Base-by-base conservation (phyloP, 306 rosid species). In the Myrica gale region DNA sequence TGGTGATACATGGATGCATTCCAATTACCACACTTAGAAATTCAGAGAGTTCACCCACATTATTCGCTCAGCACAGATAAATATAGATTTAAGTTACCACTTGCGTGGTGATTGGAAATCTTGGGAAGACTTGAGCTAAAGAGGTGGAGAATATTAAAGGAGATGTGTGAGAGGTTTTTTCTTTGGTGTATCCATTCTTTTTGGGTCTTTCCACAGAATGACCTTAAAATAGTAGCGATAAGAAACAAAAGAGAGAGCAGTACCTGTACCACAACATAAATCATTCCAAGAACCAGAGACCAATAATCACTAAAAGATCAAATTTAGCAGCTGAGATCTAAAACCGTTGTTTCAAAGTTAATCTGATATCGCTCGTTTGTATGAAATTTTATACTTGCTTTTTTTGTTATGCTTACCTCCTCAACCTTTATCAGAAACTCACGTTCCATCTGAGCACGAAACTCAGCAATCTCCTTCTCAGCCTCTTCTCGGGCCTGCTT, bases 401-500 rank as follows among this genome's bases (percentile, higher is more conserved):
- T 47, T 47, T 12, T 37, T 37, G 20, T 16, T 63, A 66, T 61
- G 61, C 85, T 56, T 79, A 90, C 97, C 76, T 90, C 97, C 0
- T 81, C 82, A 46, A 89, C 74, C 86, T 92, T 92, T 88, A 82
- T 90, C 87, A 92, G 93, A 85, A 89, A 95, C 76, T 88, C 93
- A 13, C 10, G 20, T 81, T 95, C 99, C 69, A 90, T 85, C 72
- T 92, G 96, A 50, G 92, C 90, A 44, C 98, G 92, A 78, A 86
- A 89, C 56, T 88, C 89, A 47, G 93, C 87, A 77, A 95, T 76
- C 86, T 95, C 97, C 89, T 79, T 90, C 15, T 82, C 96, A 20
- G 97, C 97, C 89, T 92, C 98, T 21, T 95, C 97, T 79, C 92
- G 89, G 75, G 97, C 98, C 77, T 95, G 97, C 82, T 89, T 92